These are phyloP conservation scores for Syncephalastrum contaminatum DNA, from an alignment of 371 early-diverging fungal genomes.

Conservation along the genomic window DNA sequence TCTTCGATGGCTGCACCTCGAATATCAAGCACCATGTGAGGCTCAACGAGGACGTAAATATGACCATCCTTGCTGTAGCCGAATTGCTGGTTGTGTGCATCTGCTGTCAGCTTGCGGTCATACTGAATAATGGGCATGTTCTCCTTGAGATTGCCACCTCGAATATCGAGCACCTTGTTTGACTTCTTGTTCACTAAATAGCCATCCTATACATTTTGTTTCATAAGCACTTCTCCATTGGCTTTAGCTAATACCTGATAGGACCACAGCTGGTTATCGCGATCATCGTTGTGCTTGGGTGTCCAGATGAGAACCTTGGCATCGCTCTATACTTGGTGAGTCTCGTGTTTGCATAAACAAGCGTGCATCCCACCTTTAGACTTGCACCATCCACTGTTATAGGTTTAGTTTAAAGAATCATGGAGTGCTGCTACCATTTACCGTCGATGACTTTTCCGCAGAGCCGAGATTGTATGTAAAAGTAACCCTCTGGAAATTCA, in stretches of 20 bases:
- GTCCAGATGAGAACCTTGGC: slow-evolving; percentile 45
- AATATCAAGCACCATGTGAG: slow-evolving; percentile 49
- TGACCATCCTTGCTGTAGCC: slow-evolving; percentile 42
- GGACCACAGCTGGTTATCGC: slow-evolving; percentile 52
- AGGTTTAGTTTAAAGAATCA: neutral
- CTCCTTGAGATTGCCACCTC: slow-evolving; percentile 39
- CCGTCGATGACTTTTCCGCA: slow-evolving; percentile 49
- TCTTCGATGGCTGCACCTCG: slow-evolving; percentile 24
- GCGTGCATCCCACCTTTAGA: slow-evolving; percentile 19
- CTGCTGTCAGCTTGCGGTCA: slow-evolving; percentile 35
- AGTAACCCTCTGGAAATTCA: slow-evolving; percentile 47
- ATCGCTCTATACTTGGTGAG: slow-evolving; percentile 27
- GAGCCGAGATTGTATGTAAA: slow-evolving; percentile 45
- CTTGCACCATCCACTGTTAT: slow-evolving; percentile 36
- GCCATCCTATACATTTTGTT: slow-evolving; percentile 26
- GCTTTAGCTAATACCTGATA: slow-evolving; percentile 26
- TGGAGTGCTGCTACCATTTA: slow-evolving; percentile 12
- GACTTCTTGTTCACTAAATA: slow-evolving; percentile 44
- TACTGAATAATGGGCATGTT: slow-evolving; percentile 43
- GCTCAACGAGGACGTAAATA: slow-evolving; percentile 42
- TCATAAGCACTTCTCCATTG: neutral
- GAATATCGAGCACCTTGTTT: slow-evolving; percentile 39
- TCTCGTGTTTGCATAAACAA: neutral
- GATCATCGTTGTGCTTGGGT: slow-evolving; percentile 44
- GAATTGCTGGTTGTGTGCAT: slow-evolving; percentile 48